A percentile compares a stretch with the other conserved stretches of the same genome.
Evolutionary conservation across 202 grass and related monocot genomes (phyloP).

Genomic region (Sporobolus alterniflorus): DNA sequence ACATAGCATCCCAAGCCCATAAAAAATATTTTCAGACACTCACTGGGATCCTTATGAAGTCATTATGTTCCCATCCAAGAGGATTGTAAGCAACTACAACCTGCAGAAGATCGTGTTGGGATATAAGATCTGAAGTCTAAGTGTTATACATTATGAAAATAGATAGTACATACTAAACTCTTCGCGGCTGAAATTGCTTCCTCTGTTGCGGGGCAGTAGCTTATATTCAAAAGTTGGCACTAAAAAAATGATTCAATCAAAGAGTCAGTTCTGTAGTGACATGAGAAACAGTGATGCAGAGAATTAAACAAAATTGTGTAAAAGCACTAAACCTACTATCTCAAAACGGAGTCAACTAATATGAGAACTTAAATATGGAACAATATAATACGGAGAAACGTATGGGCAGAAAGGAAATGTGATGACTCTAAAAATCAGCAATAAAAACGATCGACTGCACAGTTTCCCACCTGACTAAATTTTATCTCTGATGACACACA

Average conservation of each 20-base stretch:
- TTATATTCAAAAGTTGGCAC: slow-evolving; percentile 96
- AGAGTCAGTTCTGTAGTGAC: not conserved
- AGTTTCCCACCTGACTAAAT: slow-evolving; percentile 66
- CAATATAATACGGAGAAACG: not conserved
- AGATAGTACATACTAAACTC: slow-evolving; percentile 68
- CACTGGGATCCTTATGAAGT: slow-evolving; percentile 87
- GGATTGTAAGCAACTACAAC: slow-evolving; percentile 87
- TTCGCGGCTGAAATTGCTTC: slow-evolving; percentile 57
- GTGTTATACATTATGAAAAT: slow-evolving; percentile 9
- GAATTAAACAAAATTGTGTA: not conserved
- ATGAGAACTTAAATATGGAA: not conserved
- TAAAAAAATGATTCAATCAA: slow-evolving; percentile 35
- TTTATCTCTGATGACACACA: slow-evolving; percentile 49
- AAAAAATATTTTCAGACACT: slow-evolving; percentile 32
- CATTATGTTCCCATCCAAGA: slow-evolving; percentile 82
- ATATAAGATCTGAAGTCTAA: not conserved
- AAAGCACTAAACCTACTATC: not conserved
- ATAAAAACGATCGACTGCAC: slow-evolving; percentile 10
- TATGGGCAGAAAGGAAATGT: not conserved
- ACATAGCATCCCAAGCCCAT: not conserved
- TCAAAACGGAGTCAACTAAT: not conserved
- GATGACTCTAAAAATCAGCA: not conserved
- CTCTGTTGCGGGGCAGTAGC: slow-evolving; percentile 92
- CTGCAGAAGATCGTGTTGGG: slow-evolving; percentile 43
- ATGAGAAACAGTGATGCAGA: not conserved